Evolutionary conservation across 1,139 yeast species (phyloP).

Genomic region (Blastobotrys buckinghamii): DNA sequence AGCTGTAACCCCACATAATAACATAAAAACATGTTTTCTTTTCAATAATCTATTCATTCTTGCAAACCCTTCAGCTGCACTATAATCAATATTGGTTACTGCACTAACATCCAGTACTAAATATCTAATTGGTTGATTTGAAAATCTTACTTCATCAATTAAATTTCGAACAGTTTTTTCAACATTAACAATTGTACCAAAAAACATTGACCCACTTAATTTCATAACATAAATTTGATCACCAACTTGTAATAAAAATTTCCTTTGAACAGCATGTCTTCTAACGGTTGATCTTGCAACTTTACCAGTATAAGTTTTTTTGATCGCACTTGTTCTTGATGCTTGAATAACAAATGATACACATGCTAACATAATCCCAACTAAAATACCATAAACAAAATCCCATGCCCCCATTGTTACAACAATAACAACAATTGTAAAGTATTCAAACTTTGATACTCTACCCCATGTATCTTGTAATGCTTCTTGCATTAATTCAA

Average conservation of each 20-base stretch:
- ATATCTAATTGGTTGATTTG: conserved; percentile 59
- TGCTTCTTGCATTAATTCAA: conserved; percentile 83
- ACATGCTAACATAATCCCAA: conserved; percentile 87
- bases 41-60: conserved; percentile 74
- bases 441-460: conserved; percentile 68
- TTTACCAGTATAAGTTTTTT: conserved; percentile 78
- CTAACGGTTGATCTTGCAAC: conserved; percentile 90
- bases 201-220: conserved; percentile 81
- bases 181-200: conserved; percentile 91
- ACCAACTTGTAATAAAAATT: conserved; percentile 79
- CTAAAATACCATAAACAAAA: conserved; percentile 86
- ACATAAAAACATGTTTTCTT: conserved; percentile 62
- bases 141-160: conserved; percentile 50
- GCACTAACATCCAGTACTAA: conserved; percentile 79
- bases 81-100: conserved; percentile 79
- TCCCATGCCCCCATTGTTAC: conserved; percentile 94
- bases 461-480: conserved; percentile 78
- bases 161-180: conserved; percentile 67
- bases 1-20: conserved; percentile 73
- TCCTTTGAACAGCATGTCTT: conserved; percentile 86
- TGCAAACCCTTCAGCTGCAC: conserved; percentile 95
- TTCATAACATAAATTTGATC: conserved; percentile 85
- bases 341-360: conserved; percentile 88
- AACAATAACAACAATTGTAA: conserved; percentile 78
- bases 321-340: conserved; percentile 74